phyloP scores from a whole-genome alignment of 2,329 filamentous ascomycete genomes.

The Rugonectria rugulosa region DNA sequence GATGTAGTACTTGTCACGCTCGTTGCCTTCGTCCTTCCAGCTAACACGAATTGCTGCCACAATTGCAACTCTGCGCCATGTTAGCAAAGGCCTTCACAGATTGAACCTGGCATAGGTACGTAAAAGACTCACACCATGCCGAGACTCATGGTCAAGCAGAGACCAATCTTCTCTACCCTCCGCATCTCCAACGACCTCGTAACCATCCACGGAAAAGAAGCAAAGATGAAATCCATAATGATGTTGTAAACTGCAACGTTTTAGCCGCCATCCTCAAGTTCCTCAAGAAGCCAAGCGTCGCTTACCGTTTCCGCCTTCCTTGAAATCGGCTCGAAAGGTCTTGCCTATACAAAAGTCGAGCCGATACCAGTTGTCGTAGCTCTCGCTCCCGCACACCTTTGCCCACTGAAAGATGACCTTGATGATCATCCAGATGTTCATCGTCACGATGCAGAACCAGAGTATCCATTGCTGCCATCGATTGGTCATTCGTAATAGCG shows the following conservation, averaged over 20 bases:
- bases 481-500: constrained; percentile 52
- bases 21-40: constrained; percentile 58
- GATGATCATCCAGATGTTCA: constrained; percentile 57
- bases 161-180: constrained; percentile 56
- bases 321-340: constrained; percentile 52
- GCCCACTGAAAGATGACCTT: constrained; percentile 60
- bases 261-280: background rate
- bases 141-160: constrained; percentile 59
- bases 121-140: constrained; percentile 53
- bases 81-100: background rate
- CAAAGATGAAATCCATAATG: constrained; percentile 61
- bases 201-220: constrained; percentile 58
- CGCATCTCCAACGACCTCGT: constrained; percentile 57
- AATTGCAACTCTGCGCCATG: constrained; percentile 50
- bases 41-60: constrained; percentile 55
- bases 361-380: constrained; percentile 56
- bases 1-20: constrained; percentile 55
- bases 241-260: constrained; percentile 56
- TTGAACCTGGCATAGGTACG: too few species aligned
- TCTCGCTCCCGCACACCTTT: constrained; percentile 50
- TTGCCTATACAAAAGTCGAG: constrained; percentile 53
- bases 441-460: constrained; percentile 57
- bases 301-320: constrained; percentile 59
- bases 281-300: background rate
- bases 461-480: constrained; percentile 51